Conservation (phyloP, 2,329 filamentous ascomycete genomes). For the Fusarium hostae region DNA sequence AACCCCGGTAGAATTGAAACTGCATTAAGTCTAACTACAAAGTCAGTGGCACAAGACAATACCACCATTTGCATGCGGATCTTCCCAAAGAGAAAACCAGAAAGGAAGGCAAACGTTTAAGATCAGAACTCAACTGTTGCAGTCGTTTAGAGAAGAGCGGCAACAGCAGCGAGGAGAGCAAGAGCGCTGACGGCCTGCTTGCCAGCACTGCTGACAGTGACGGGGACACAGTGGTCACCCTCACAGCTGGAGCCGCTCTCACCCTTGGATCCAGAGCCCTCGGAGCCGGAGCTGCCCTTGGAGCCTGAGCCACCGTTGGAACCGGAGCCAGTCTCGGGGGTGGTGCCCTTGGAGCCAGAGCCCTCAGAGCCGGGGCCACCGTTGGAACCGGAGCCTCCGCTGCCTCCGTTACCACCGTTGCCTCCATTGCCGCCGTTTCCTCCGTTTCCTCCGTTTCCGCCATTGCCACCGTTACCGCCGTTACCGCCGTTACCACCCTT, state of each 20-base stretch:
- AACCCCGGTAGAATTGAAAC: conserved; percentile 21
- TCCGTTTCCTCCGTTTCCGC: rapidly evolving
- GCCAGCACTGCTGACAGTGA: conserved; percentile 29
- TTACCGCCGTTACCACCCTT: neutral
- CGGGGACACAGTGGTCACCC: conserved; percentile 11
- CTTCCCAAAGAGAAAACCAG: conserved; percentile 21
- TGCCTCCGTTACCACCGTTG: rapidly evolving
- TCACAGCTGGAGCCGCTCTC: neutral
- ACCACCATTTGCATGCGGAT: conserved; percentile 9
- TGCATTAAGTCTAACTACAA: conserved; percentile 26
- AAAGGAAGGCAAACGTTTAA: conserved; percentile 1
- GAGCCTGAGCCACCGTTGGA: neutral
- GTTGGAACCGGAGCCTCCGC: neutral
- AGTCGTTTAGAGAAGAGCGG: conserved; percentile 30
- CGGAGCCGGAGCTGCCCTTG: neutral
- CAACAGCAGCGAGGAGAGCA: conserved; percentile 32
- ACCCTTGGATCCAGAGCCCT: neutral
- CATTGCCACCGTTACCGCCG: neutral
- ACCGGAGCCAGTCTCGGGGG: neutral
- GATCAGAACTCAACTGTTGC: neutral
- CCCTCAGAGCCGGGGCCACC: neutral
- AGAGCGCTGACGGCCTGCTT: conserved; percentile 38
- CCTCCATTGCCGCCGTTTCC: rapidly evolving
- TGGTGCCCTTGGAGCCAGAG: neutral
- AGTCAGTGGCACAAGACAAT: conserved; percentile 16